phyloP scores from a whole-genome alignment of 495 filamentous ascomycete species.

The Wilcoxina mikolae region DNA sequence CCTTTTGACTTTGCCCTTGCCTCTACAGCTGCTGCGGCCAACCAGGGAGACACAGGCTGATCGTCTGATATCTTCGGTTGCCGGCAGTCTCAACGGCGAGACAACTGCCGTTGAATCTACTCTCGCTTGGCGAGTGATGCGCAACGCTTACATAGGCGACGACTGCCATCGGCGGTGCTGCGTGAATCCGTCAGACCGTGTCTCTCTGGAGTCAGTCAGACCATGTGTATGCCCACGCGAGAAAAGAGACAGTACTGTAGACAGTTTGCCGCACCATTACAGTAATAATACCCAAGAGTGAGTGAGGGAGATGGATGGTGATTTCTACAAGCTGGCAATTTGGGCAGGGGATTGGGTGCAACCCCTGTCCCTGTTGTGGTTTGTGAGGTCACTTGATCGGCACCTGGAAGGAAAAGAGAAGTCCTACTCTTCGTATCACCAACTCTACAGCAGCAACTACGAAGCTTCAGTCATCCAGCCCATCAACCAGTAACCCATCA shows the following conservation, averaged over 20 bases:
- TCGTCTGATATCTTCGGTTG: slow-evolving; percentile 3
- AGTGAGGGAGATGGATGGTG: no score
- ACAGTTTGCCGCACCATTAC: no score
- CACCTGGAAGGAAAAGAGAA: neutral
- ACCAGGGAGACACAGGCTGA: neutral
- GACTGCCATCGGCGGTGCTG: neutral
- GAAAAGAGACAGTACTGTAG: no score
- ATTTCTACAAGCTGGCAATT: no score
- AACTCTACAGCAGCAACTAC: no score
- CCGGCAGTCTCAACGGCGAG: slow-evolving; percentile 1
- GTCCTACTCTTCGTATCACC: no score
- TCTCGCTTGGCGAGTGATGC: neutral
- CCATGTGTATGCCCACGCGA: neutral
- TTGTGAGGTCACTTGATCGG: slow-evolving; percentile 6
- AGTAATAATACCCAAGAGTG: no score
- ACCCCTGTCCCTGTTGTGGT: slow-evolving; percentile 6
- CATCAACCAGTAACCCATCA: no score
- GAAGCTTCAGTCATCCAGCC: no score
- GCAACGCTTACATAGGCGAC: neutral
- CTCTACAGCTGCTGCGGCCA: no score
- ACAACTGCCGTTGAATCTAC: neutral
- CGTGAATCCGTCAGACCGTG: neutral
- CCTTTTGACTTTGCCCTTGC: no score
- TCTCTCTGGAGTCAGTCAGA: neutral
- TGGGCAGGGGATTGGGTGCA: no score